Base-by-base conservation (phyloP, 2,329 filamentous ascomycete species). In the Sporothrix dimorphospora region DNA sequence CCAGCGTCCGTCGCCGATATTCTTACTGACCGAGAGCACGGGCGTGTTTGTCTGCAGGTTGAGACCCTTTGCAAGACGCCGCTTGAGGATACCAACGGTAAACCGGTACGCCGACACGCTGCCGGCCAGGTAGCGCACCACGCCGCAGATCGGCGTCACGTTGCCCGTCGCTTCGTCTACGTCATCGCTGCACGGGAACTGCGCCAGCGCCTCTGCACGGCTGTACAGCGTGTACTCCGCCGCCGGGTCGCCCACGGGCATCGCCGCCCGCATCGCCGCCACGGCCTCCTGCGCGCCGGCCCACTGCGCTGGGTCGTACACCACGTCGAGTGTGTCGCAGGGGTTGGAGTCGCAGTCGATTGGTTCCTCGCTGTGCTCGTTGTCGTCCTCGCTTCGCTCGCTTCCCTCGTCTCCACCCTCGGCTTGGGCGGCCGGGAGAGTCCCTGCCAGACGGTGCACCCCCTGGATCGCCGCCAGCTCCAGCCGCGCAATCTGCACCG, bases 321-420 rank as follows among this genome's bases (percentile, higher is more conserved):
- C 80, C 2, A 90, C 80, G 77, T 91, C 88, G 1, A 89, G 82
- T 0, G 89, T 90, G 30, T 83, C 80, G 75, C 87, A 85, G 11
- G 83, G 77, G 49, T 79, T 76, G 67, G 83, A 84, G 75, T 90
- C 88, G 76, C 87, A 84, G 12, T 80, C 77, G 42, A 89, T 85
- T 5, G 73, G 74, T 71, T 14, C 57, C 57, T 63, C 38, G 21
- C 49, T 53, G 2, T 9, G 49, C 89, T 78, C 30, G 83, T 78
- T 42, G 4, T 34, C 30, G 30, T 55, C 53, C 21, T 14, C 53
- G 53, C 53, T 34, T 19, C 53, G 53, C 49, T 53, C 49, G 21
- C 11, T 21, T 8, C 24, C 53, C 21, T 14, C 53, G 53, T n/a
- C 53, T 57, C 16, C 53, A 27, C 49, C n/a, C n/a, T n/a, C n/a